Base-by-base conservation (phyloP, 208 protist species). In the Acanthamoeba rhysodes region DNA sequence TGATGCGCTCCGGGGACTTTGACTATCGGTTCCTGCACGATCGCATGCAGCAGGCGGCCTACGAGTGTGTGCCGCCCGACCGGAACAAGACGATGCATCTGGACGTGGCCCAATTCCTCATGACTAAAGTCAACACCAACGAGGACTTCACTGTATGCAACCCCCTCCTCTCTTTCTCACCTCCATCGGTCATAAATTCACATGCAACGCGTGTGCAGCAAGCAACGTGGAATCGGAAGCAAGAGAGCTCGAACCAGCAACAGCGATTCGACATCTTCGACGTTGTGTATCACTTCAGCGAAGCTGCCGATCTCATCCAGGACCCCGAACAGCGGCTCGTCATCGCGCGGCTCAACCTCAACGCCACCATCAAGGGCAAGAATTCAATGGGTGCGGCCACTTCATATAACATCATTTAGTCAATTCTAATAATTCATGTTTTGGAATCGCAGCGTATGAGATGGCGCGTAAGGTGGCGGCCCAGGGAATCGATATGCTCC, bases 21-120 rank as follows among this genome's bases (percentile, higher is more conserved):
- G 66, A 93, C 20, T 93, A 93, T 78, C 59, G 64, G 3, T 93
- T 93, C 66, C 88, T 93, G n/a, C 88, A 93, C 34, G 88, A 93
- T 93, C 59, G 88, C 20, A 41, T 93, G 37, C 88, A 93, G 66
- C 64, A 93, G 66, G 88, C 88, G 10, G 88, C 88, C 24, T 80
- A 76, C 27, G 66, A 78, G 45, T 93, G 64, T n/a, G 64, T 93
- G 22, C 24, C 62, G 45, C 27, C 22, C 16, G 88, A 93, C 16
- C 18, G n/a, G 34, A 93, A 50, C 59, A 72, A 93, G 34, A 34
- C 53, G 27, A 68, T 93, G 88, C 88, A 93, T 37, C 24, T 93
- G n/a, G 41, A 76, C 8, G 27, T 93, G 24, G 88, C 64, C 12
- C 88, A 59, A 24, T 93, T 93, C 66, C 53, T 93, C n/a, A 45